Base-by-base conservation (phyloP, 2,329 filamentous ascomycete genomes). In the Trichoderma koningiopsis region DNA sequence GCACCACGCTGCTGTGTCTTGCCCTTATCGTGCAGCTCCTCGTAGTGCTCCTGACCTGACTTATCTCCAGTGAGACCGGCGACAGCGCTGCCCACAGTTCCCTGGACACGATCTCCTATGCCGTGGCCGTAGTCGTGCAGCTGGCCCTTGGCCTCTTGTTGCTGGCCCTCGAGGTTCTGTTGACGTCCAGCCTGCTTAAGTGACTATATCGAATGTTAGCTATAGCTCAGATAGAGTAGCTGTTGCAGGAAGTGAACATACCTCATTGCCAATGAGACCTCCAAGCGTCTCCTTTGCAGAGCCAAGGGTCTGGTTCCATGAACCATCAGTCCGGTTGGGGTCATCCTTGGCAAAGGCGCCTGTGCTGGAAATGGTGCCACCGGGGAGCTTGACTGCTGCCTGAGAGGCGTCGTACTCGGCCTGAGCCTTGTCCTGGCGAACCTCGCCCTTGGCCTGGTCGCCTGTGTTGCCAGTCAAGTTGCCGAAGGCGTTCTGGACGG, bases 251-350 rank as follows among this genome's bases (percentile, higher is more conserved):
- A 49, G 19, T 59, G 8, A 29, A 75, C 81, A 73, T 77, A 87
- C 87, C 81, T 96, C 91, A 72, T 88, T 89, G 70, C 94, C 95
- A 31, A 95, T 73, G 5, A 95, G 75, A 22, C 90, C 89, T 69
- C 95, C 95, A 0, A 96, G 72, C 5, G 89, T 84, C 79, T 97
- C 93, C 84, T 97, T 97, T 55, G 90, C 90, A 0, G 91, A 88
- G 64, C 94, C 95, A n/a, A 94, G 77, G 5, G 93, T 97, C 82
- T 97, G 94, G 83, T 97, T 93, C 89, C 91, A 96, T 22, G 86
- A 85, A 55, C 95, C 94, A 22, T 87, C 78, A 27, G 85, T 83
- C 72, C 94, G 92, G 78, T 95, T 84, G 13, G 89, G 84, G 80
- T 92, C 85, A 80, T 97, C 93, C 73, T 87, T 85, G 71, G 90